Evolutionary conservation across 768 basidiomycete species (phyloP).

Genomic region (Guyanaporus albipodus): DNA sequence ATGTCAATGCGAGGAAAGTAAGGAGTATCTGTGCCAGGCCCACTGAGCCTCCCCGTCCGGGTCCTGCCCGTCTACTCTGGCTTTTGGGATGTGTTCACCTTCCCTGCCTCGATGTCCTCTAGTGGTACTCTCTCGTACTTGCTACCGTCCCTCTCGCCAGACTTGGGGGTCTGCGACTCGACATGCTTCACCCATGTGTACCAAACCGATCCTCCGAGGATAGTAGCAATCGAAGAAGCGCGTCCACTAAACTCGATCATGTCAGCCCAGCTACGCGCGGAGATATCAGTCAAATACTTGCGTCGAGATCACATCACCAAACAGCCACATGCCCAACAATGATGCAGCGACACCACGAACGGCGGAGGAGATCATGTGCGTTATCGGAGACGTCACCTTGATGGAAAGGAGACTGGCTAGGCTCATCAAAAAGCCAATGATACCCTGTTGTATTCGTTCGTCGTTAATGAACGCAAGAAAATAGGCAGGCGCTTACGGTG

Average conservation of each 20-base stretch:
- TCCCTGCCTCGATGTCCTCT: constrained; percentile 60
- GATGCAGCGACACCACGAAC: constrained; percentile 94
- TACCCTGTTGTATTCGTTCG: constrained; percentile 46
- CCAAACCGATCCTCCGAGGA: constrained; percentile 75
- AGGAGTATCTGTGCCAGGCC: constrained; percentile 16
- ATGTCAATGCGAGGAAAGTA: background rate
- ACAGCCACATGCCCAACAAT: constrained; percentile 74
- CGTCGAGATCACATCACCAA: constrained; percentile 77
- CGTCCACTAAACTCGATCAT: constrained; percentile 55
- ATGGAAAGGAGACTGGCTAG: constrained; percentile 90
- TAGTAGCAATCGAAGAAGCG: constrained; percentile 72
- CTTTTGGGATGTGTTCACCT: constrained; percentile 19
- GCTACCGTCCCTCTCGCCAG: constrained; percentile 24
- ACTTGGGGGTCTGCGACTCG: constrained; percentile 48
- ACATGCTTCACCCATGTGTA: constrained; percentile 88
- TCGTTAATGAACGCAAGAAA: constrained; percentile 1
- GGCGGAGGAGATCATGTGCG: constrained; percentile 96
- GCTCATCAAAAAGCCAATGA: constrained; percentile 91
- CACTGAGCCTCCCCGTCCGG: background rate
- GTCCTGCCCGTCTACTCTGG: constrained; percentile 23
- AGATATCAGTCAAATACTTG: constrained; percentile 35
- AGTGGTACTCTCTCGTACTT: constrained; percentile 61
- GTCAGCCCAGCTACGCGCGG: background rate
- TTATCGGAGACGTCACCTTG: constrained; percentile 96
- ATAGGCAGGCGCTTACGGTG: constrained; percentile 48